Evolutionary conservation across 2,329 filamentous ascomycete species (phyloP), one percentile per base, ranked within the genome.

Genomic region (Sphaerulina populicola): DNA sequence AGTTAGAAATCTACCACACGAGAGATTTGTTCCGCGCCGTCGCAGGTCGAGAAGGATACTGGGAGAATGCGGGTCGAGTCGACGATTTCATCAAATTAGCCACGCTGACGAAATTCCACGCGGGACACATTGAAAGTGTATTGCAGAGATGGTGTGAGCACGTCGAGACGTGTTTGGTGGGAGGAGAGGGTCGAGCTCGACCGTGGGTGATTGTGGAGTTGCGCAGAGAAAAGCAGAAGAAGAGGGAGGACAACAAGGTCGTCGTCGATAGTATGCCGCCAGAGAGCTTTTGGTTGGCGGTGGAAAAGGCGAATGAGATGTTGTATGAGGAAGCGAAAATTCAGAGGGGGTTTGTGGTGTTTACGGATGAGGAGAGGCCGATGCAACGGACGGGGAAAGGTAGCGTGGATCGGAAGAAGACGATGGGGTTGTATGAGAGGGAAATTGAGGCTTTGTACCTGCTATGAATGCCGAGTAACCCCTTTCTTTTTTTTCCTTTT

Each of bases 331-430:
- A 35, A 4, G 31, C 31, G 10, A 8, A 42, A 31, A 4, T 30
- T 41, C 9, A 14, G 29, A 57, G 44, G 33, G 41, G 51, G 12
- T 15, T 58, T 15, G 45, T 47, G 12, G 36, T 60, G 18, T n/a
- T 58, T 15, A 54, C 54, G n/a, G 29, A 40, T 7, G 11, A 11
- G 1, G 52, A 53, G 9, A 49, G 27, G 40, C 54, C 48, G 10
- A 54, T 56, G 15, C 38, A 37, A 18, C 23, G 49, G 8, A 55
- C 54, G 4, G 52, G 30, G 6, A 58, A 58, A 23, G 51, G 48
- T 2, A 57, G 54, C 6, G 52, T 53, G 23, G 21, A 51, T 15
- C 35, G 56, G 37, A 40, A 52, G 12, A 36, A 52, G 45, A 47
- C 53, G 27, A 50, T 51, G 29, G 35, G 40, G 11, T 11, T 54